Base-by-base conservation (phyloP, 2,329 filamentous ascomycete genomes). In the Colletotrichum ledebouriae region DNA sequence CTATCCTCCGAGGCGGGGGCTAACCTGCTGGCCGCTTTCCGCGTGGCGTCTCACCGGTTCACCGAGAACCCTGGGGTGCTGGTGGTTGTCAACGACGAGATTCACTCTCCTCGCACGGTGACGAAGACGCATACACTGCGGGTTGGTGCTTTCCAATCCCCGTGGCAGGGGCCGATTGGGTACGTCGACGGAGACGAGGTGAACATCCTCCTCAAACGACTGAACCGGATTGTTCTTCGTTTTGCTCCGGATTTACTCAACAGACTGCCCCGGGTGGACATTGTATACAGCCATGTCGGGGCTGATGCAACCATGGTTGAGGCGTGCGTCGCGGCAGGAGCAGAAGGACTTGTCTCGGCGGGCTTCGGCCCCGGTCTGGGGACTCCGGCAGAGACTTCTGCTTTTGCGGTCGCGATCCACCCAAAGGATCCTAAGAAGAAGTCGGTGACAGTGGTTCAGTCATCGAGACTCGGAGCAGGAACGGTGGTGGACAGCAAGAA, bases 51-150 rank as follows among this genome's bases (percentile, higher is more conserved):
- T 17, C 49, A 52, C 15, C 22, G 17, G 12, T 52, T 20, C 33
- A 6, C 13, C 37, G 29, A 50, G 2, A 20, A 6, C 3, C 34
- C 50, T 4, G 59, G 50, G 3, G 64, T 67, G 5, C 10, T 58
- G 5, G 64, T 67, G 25, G 64, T 67, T 2, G n/a, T 46, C 3
- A 63, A 67, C n/a, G 42, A 63, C 11, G 59, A 67, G 20, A 57
- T 67, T 11, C 64, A 67, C 13, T 50, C 52, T 5, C 64, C 59
- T 7, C 59, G 64, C 5, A 10, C 15, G 3, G 59, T 67, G 3
- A 58, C 59, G 3, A 67, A 67, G 52, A 57, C 64, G 7, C 59
- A 67, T 17, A 67, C 64, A n/a, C 50, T 57, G 13, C 42, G 41
- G 7, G 59, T 63, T 12, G 64, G 44, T 3, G 59, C 64, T 13